phyloP scores from a whole-genome alignment of 1,139 yeast species.

The Lodderomyces orthopsilosis region DNA sequence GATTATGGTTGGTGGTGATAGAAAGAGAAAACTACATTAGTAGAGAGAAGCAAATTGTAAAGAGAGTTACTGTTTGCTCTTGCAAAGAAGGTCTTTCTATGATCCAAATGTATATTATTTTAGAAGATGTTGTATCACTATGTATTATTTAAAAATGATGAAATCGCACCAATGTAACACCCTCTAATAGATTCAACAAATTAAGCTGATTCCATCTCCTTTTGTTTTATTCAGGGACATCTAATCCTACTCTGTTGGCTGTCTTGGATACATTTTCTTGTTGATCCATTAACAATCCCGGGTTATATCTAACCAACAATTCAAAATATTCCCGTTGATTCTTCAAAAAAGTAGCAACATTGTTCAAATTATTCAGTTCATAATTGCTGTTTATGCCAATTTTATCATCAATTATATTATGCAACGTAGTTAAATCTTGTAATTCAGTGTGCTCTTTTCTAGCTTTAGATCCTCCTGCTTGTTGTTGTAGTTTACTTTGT shows the following conservation, averaged over 20 bases:
- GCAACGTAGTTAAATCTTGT: slow-evolving; percentile 8
- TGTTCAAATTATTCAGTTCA: slow-evolving; percentile 33
- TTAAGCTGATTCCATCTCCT: too few species aligned
- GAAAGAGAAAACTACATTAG: slow-evolving; percentile 16
- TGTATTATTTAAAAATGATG: slow-evolving; percentile 5
- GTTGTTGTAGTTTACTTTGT: slow-evolving; percentile 14
- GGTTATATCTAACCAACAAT: slow-evolving; percentile 80
- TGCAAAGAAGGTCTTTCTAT: not conserved
- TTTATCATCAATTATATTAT: slow-evolving; percentile 10
- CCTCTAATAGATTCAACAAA: too few species aligned
- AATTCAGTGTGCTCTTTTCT: slow-evolving; percentile 5
- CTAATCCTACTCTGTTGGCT: slow-evolving; percentile 81
- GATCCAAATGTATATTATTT: slow-evolving; percentile 2
- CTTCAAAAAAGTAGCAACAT: slow-evolving; percentile 54
- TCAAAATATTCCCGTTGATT: slow-evolving; percentile 79
- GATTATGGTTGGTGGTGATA: slow-evolving; percentile 15
- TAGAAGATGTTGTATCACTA: slow-evolving; percentile 6
- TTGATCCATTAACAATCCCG: slow-evolving; percentile 75
- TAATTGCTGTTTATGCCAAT: slow-evolving; percentile 14
- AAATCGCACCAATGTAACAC: too few species aligned
- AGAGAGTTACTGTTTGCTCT: too few species aligned
- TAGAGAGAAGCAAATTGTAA: not conserved
- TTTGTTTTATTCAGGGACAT: slow-evolving; percentile 23
- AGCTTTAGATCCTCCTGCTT: not conserved
- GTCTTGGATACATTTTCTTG: slow-evolving; percentile 74